Conservation (phyloP, 495 filamentous ascomycete species). For the Rostrohypoxylon terebratum region DNA sequence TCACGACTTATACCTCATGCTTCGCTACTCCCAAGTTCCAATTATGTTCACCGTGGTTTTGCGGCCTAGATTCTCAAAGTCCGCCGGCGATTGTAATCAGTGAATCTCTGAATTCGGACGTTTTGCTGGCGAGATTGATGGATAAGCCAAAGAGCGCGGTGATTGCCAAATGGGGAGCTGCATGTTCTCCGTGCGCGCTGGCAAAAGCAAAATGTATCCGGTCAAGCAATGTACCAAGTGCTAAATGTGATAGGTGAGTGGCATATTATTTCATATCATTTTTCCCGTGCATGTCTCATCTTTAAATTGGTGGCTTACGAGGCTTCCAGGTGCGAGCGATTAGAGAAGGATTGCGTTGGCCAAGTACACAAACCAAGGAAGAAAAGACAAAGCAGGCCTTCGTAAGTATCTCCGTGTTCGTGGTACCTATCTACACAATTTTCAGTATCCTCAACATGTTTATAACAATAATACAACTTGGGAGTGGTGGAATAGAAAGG, state of each 20-base stretch:
- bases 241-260: conserved; percentile 50
- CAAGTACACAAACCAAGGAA: conserved; percentile 52
- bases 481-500: background rate
- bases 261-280: too few relatives aligned
- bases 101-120: background rate
- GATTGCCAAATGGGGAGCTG: conserved; percentile 54
- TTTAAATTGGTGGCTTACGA: conserved; percentile 23
- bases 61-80: conserved; percentile 35
- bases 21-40: conserved; percentile 5
- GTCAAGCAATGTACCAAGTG: conserved; percentile 19
- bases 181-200: conserved; percentile 52
- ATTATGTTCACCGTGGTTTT: conserved; percentile 4
- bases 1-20: background rate
- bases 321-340: conserved; percentile 46
- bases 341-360: conserved; percentile 50
- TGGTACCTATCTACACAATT: background rate
- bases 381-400: conserved; percentile 52
- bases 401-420: conserved; percentile 45
- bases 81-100: conserved; percentile 36
- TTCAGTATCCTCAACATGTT: background rate
- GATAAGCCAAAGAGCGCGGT: conserved; percentile 28
- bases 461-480: background rate
- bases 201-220: conserved; percentile 53
- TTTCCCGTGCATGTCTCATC: background rate
- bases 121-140: conserved; percentile 19